Evolutionary conservation across 2,329 filamentous ascomycete species (phyloP).

Genomic region (Hymenoscyphus scutula): DNA sequence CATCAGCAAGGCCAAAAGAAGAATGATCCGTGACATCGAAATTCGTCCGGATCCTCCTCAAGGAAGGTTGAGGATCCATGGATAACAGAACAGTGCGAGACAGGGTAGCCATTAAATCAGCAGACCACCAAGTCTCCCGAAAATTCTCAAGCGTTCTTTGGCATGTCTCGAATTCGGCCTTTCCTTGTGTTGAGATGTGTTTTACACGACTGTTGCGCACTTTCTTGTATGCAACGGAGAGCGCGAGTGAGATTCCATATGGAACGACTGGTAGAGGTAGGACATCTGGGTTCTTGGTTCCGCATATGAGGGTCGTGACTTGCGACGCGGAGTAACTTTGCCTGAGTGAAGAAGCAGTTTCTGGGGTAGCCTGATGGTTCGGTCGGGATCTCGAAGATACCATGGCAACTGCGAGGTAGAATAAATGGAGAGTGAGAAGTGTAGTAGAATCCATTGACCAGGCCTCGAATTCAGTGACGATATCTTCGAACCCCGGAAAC

Average conservation of each 20-base stretch:
- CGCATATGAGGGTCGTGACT: slow-evolving; percentile 6
- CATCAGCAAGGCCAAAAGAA: background rate
- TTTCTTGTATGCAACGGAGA: slow-evolving; percentile 11
- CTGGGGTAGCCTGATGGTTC: background rate
- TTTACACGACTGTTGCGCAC: slow-evolving; percentile 5
- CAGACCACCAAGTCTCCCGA: slow-evolving; percentile 10
- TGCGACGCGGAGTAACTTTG: slow-evolving; percentile 6
- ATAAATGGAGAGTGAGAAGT: slow-evolving; percentile 7
- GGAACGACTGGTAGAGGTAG: slow-evolving; percentile 7
- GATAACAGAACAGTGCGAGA: slow-evolving; percentile 1
- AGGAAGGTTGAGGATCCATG: background rate
- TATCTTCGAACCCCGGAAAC: slow-evolving; percentile 9
- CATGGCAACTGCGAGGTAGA: slow-evolving; percentile 10
- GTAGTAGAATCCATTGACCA: slow-evolving; percentile 3
- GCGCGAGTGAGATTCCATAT: slow-evolving; percentile 12
- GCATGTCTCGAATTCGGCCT: slow-evolving; percentile 7
- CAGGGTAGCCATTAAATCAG: slow-evolving; percentile 11
- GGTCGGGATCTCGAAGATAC: slow-evolving; percentile 5
- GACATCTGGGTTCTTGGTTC: slow-evolving; percentile 2
- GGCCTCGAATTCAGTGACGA: slow-evolving; percentile 5
- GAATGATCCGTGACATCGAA: background rate
- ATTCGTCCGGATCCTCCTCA: background rate
- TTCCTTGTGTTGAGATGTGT: slow-evolving; percentile 1
- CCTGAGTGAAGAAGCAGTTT: slow-evolving; percentile 4
- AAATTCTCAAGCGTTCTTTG: background rate